Evolutionary conservation across 1,284 basidiomycete species (phyloP).

Genomic region (Tausonia pullulans): DNA sequence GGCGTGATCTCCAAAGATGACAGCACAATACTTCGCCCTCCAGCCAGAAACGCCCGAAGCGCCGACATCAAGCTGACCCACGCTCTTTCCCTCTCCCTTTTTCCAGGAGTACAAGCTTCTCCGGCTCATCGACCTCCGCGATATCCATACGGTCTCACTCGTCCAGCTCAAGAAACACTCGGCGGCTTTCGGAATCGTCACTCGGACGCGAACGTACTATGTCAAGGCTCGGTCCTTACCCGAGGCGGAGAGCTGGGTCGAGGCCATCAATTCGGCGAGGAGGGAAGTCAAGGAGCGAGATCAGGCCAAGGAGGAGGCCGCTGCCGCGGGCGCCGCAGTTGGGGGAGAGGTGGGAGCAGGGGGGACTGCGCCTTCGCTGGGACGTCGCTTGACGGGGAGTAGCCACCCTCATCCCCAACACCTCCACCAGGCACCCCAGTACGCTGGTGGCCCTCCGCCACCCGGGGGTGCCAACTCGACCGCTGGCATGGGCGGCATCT

Average conservation of each 20-base stretch:
- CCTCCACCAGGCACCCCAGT: too few relatives aligned
- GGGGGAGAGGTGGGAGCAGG: neutral
- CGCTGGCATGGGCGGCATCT: too few relatives aligned
- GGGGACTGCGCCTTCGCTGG: neutral
- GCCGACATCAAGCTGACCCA: neutral
- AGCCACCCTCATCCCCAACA: neutral
- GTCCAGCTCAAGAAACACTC: constrained; percentile 82
- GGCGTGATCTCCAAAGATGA: neutral
- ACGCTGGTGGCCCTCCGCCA: too few relatives aligned
- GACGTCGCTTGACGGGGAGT: too few relatives aligned
- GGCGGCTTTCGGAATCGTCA: constrained; percentile 86
- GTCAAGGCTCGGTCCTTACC: constrained; percentile 60
- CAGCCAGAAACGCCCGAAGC: too few relatives aligned
- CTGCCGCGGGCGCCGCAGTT: neutral
- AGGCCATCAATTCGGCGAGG: constrained; percentile 64
- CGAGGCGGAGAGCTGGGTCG: constrained; percentile 77
- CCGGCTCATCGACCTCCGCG: constrained; percentile 73
- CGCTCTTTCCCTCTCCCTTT: neutral
- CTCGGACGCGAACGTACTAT: constrained; percentile 84
- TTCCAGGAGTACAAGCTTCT: constrained; percentile 73
- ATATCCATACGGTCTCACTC: constrained; percentile 81
- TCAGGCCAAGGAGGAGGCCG: constrained; percentile 18
- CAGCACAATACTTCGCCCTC: too few relatives aligned
- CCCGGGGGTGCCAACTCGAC: too few relatives aligned
- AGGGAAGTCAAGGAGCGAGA: constrained; percentile 45